Evolutionary conservation across 2,329 filamentous ascomycete species (phyloP).

Genomic region (Fusarium sp.): DNA sequence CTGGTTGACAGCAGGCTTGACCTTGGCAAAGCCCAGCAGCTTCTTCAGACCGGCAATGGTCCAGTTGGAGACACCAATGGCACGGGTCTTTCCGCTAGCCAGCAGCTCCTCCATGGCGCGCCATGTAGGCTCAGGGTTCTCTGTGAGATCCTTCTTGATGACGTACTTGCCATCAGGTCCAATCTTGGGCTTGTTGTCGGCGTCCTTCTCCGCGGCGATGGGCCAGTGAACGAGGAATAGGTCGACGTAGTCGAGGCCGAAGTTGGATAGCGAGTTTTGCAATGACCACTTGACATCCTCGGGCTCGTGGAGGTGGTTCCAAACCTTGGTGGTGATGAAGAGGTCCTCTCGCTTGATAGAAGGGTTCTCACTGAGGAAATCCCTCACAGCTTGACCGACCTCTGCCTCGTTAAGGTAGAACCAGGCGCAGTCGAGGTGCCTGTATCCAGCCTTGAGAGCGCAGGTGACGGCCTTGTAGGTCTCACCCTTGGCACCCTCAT

Average conservation of each 20-base stretch:
- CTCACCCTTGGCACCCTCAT: slow-evolving; percentile 61
- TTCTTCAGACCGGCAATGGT: slow-evolving; percentile 54
- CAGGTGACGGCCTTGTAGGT: slow-evolving; percentile 50
- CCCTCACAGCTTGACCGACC: slow-evolving; percentile 56
- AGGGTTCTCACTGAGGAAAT: slow-evolving; percentile 44
- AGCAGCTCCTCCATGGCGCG: slow-evolving; percentile 65
- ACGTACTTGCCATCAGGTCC: slow-evolving; percentile 60
- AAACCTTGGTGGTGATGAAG: slow-evolving; percentile 70
- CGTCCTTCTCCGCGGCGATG: slow-evolving; percentile 57
- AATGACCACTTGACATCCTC: slow-evolving; percentile 62
- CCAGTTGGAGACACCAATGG: slow-evolving; percentile 66
- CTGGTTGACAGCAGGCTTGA: slow-evolving; percentile 64
- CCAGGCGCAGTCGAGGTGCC: slow-evolving; percentile 62
- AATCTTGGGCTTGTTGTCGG: slow-evolving; percentile 56
- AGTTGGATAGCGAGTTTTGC: slow-evolving; percentile 60
- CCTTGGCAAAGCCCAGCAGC: slow-evolving; percentile 51
- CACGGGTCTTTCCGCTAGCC: slow-evolving; percentile 52
- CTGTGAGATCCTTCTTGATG: slow-evolving; percentile 58
- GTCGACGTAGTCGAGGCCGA: slow-evolving; percentile 65
- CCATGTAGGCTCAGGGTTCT: slow-evolving; percentile 60
- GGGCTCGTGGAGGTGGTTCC: slow-evolving; percentile 66
- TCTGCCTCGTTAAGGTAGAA: slow-evolving; percentile 59
- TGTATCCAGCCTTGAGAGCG: slow-evolving; percentile 59
- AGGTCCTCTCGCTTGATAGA: slow-evolving; percentile 51
- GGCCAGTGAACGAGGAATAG: slow-evolving; percentile 65